Conservation (phyloP, 2,329 filamentous ascomycete genomes). For the Aspergillus sp. region DNA sequence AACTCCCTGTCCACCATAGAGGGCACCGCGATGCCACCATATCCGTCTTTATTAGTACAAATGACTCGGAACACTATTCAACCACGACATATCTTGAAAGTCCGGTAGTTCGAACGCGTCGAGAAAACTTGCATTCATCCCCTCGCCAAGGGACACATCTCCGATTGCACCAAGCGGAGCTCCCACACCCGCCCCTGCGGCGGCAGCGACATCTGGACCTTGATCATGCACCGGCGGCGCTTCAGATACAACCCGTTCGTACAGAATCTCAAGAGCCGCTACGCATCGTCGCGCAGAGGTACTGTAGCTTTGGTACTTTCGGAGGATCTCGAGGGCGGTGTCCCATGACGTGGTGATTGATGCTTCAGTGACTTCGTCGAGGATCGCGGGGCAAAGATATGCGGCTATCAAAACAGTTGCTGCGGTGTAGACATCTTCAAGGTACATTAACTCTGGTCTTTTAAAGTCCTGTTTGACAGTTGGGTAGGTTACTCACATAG, state of each 20-base stretch:
- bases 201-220: neutral
- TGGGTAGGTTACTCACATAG: slow-evolving; percentile 30
- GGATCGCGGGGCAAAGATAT: slow-evolving; percentile 33
- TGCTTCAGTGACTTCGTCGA: slow-evolving; percentile 31
- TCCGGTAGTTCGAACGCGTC: slow-evolving; percentile 35
- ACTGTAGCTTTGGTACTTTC: slow-evolving; percentile 38
- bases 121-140: slow-evolving; percentile 30
- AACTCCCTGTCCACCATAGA: too few species aligned
- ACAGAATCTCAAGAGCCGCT: slow-evolving; percentile 38
- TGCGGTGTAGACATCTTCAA: slow-evolving; percentile 39
- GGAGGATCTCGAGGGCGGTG: slow-evolving; percentile 35
- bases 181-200: neutral
- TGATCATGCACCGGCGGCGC: slow-evolving; percentile 13
- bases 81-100: slow-evolving; percentile 42
- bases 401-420: slow-evolving; percentile 41
- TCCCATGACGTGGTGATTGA: slow-evolving; percentile 34
- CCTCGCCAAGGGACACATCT: slow-evolving; percentile 35
- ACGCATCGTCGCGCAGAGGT: slow-evolving; percentile 38
- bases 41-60: slow-evolving; percentile 24
- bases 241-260: slow-evolving; percentile 33
- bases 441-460: neutral
- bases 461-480: too few species aligned
- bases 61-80: slow-evolving; percentile 39
- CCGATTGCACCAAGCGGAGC: slow-evolving; percentile 12
- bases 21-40: neutral